phyloP scores from a whole-genome alignment of 768 basidiomycete species.

The Boletus vermiculosoides region DNA sequence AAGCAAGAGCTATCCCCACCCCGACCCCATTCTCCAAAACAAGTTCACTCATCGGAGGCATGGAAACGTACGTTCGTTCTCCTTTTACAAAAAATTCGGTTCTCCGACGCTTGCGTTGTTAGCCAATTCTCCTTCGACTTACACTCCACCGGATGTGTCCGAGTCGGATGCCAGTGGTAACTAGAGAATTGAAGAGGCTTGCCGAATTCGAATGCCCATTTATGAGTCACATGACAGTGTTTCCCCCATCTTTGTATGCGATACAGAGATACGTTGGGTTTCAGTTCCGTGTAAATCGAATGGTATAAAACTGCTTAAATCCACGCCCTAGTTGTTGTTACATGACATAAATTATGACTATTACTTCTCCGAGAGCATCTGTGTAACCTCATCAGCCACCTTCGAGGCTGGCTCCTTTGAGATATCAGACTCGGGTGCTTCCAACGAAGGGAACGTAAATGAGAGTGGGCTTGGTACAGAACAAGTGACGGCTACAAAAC shows the following conservation, averaged over 20 bases:
- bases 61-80: background rate
- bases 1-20: background rate
- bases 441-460: background rate
- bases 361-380: conserved; percentile 1
- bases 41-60: background rate
- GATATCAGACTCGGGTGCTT: background rate
- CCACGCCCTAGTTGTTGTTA: too few relatives aligned
- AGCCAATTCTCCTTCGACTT: conserved; percentile 25
- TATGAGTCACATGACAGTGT: too few relatives aligned
- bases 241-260: too few relatives aligned
- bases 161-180: too few relatives aligned
- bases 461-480: background rate
- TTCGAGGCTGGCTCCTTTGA: background rate
- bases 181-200: background rate
- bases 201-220: too few relatives aligned
- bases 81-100: background rate
- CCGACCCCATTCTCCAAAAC: background rate
- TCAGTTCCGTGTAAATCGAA: too few relatives aligned
- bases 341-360: too few relatives aligned
- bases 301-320: too few relatives aligned
- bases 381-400: background rate
- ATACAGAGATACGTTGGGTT: too few relatives aligned
- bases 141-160: conserved; percentile 50
- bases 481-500: background rate
- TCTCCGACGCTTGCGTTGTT: background rate